phyloP scores from a whole-genome alignment of 139 green algal species.

The Volvox reticuliferus region DNA sequence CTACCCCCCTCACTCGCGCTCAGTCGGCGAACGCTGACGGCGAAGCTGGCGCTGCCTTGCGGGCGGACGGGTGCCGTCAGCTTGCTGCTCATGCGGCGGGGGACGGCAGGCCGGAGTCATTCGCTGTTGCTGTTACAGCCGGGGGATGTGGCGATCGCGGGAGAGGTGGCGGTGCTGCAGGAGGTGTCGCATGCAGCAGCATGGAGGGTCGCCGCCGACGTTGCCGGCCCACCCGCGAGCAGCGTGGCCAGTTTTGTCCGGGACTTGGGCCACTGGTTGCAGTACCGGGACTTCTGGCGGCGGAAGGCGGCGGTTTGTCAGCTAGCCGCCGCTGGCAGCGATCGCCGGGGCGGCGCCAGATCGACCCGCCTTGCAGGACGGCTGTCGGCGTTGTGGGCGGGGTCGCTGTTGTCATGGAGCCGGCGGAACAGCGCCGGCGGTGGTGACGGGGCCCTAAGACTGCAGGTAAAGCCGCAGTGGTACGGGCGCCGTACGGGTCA shows the following conservation, averaged over 20 bases:
- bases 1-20: not conserved
- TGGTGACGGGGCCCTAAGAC: not conserved
- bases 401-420: not conserved
- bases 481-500: not conserved
- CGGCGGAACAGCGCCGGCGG: not conserved
- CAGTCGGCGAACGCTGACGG: not conserved
- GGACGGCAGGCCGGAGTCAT: not conserved
- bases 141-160: not conserved
- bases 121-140: conserved; percentile 28
- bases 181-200: not conserved
- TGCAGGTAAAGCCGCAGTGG: not conserved
- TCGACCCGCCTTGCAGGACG: not conserved
- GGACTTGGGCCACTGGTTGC: conserved; percentile 32
- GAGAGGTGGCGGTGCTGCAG: conserved; percentile 22
- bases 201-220: not conserved
- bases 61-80: not conserved
- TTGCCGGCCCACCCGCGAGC: not conserved
- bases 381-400: not conserved
- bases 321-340: not conserved
- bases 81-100: not conserved
- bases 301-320: not conserved
- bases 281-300: conserved; percentile 10
- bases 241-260: not conserved
- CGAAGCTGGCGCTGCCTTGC: not conserved
- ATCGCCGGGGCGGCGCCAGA: not conserved